Base-by-base conservation (phyloP, 257 asterid genomes). In the Ehretia macrophylla region DNA sequence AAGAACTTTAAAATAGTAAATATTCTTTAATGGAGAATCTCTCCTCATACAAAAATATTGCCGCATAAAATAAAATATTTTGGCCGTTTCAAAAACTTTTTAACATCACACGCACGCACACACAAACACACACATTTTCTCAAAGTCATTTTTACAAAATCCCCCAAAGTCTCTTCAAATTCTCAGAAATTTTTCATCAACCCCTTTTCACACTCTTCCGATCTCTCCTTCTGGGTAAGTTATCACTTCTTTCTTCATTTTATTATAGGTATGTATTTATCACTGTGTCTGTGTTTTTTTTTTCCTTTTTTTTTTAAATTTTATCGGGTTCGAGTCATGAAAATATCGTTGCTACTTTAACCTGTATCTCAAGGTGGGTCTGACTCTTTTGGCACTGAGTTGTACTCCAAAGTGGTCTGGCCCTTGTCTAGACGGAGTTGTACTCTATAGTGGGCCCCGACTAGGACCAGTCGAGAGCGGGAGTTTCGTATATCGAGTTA, bases 161-260 rank as follows among this genome's bases (percentile, higher is more conserved):
- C 32, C 38, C 38, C 1, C 57, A 51, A 51, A 51, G 13, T 51
- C 55, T 11, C 13, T 51, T 4, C n/a, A 0, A 52, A 52, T 21
- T 16, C 38, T 8, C 54, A 6, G 23, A 0, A n/a, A n/a, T n/a
- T 48, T 49, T 47, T 47, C 14, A 4, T 18, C 35, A 21, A 19
- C 27, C 32, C 14, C 14, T 0, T 9, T 57, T 12, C 59, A 21
- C 32, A 70, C 39, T 58, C 63, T 45, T 66, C 68, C 14, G 63
- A 65, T 70, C 76, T 68, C 75, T 67, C 68, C 72, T 65, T 53
- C 70, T 69, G 44, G 73, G 82, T 72, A 60, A 60, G 72, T 53
- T 35, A 27, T 1, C 3, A 39, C 35, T 27, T 27, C 23, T 27
- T 14, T 5, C 10, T 49, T 0, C 47, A 16, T 23, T 17, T 56